Evolutionary conservation across 768 basidiomycete genomes (phyloP), one percentile per base, ranked within the genome.

Genomic region (Auricularia sp.): DNA sequence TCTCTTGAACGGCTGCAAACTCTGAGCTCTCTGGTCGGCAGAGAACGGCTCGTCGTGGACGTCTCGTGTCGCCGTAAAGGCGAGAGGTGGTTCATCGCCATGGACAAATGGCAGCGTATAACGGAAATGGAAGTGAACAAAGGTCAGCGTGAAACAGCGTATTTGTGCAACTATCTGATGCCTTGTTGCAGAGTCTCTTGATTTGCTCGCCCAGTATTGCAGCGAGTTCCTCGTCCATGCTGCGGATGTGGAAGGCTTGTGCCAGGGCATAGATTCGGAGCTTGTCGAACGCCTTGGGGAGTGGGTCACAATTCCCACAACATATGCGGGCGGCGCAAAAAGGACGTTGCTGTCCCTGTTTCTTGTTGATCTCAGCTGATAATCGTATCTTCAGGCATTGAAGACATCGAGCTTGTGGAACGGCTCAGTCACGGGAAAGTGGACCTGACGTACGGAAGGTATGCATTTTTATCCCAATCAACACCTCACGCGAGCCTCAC

Each of bases 41-140:
- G 86, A 76, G 92, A 94, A n/a, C 82, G 76, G 45, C 81, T 99
- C 1, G 95, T 98, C 2, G 88, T 98, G 2, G 97, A 99, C 73
- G 88, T 99, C 29, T 97, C 94, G 96, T 92, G 68, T 51, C 86
- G 96, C 21, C 78, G 85, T 71, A 88, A 78, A 8, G 78, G 84
- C 58, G 68, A 76, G 42, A 85, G 78, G 67, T 99, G 97, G 97
- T 80, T 93, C 39, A 90, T 99, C 13, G 94, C 96, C 11, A 98
- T 95, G 94, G 96, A 98, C 77, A 95, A 93, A 73, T 99, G 97
- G 97, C 95, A 96, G 72, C 88, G 90, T 66, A 82, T 97, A 62
- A 98, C 97, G 0, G 92, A 98, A 70, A 93, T 93, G 88, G 88
- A 92, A 71, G 90, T 99, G 18, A 88, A 81, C 67, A 79, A 86